Percentiles rank a stretch among this genome's conserved stretches.
These are phyloP conservation scores for Ajuga reptans DNA, from an alignment of 305 asterid species.

Conservation along the genomic window DNA sequence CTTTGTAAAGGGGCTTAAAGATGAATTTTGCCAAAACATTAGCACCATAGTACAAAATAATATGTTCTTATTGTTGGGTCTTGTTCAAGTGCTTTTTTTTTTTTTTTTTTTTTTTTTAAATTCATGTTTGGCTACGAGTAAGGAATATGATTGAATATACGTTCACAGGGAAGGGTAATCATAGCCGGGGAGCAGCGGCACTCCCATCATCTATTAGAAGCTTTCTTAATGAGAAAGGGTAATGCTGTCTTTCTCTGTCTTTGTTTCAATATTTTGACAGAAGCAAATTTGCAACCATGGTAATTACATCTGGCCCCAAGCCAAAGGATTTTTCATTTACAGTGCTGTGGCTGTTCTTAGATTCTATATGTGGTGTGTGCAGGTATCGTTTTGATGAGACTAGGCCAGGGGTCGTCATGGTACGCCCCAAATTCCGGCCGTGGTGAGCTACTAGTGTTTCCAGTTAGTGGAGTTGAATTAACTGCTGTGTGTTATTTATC, in stretches of 20 bases:
- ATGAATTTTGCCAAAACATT: too few species aligned
- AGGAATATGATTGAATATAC: not conserved
- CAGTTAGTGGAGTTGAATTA: not conserved
- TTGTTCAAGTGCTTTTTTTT: not conserved
- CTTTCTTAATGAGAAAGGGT: constrained; percentile 65
- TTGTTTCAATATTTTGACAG: not conserved
- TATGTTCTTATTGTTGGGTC: not conserved
- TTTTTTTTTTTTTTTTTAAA: too few species aligned
- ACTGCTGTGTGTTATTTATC: not conserved
- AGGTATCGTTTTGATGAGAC: constrained; percentile 68
- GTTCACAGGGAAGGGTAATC: constrained; percentile 69
- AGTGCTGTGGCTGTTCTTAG: not conserved
- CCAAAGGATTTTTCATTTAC: too few species aligned
- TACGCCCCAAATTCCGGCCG: constrained; percentile 52
- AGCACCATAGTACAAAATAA: not conserved
- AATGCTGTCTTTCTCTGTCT: constrained; percentile 6
- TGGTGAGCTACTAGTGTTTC: constrained; percentile 15
- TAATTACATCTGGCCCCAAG: too few species aligned
- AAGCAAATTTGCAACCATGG: not conserved
- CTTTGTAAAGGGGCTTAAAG: too few species aligned
- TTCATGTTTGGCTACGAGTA: too few species aligned
- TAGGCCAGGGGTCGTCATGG: constrained; percentile 56
- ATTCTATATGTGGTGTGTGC: constrained; percentile 14
- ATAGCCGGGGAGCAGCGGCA: constrained; percentile 71
- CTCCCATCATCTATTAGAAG: constrained; percentile 66